phyloP scores from a whole-genome alignment of 2,329 filamentous ascomycete species.

The Neofusicoccum parvum region DNA sequence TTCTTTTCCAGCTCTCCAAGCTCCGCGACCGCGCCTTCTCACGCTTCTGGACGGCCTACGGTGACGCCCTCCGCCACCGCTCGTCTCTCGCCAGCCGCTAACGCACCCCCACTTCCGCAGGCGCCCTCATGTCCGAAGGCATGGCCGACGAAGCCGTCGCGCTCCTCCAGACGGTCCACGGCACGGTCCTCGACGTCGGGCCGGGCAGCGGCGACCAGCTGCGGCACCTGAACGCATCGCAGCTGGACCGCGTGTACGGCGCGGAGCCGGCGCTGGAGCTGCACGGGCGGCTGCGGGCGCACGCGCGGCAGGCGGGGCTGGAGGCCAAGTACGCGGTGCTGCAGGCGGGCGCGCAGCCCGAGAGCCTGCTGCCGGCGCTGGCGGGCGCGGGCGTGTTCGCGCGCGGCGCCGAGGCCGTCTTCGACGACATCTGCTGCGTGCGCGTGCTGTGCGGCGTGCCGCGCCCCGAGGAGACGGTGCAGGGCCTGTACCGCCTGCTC shows the following conservation, averaged over 20 bases:
- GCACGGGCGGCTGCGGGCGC: conserved; percentile 47
- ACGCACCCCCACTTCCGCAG: conserved; percentile 22
- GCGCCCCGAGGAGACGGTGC: conserved; percentile 47
- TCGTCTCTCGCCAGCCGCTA: conserved; percentile 36
- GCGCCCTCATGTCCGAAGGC: conserved; percentile 38
- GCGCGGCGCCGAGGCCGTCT: conserved; percentile 41
- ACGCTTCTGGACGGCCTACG: conserved; percentile 39
- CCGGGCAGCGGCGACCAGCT: conserved; percentile 58
- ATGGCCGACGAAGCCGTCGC: conserved; percentile 36
- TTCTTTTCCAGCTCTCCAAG: conserved; percentile 33
- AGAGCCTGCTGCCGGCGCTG: conserved; percentile 49
- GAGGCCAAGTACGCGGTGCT: conserved; percentile 54
- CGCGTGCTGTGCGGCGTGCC: conserved; percentile 60
- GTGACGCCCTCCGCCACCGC: conserved; percentile 22
- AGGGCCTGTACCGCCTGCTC: conserved; percentile 52
- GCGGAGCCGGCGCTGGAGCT: conserved; percentile 55
- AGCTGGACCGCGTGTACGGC: conserved; percentile 54
- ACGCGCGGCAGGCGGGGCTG: conserved; percentile 46
- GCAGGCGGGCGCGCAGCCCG: conserved; percentile 49
- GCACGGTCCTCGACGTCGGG: conserved; percentile 42
- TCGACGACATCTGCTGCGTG: conserved; percentile 58
- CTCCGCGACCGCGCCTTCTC: conserved; percentile 38
- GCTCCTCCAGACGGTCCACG: conserved; percentile 33
- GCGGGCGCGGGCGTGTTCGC: conserved; percentile 45
- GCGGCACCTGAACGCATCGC: conserved; percentile 45